Base-by-base conservation (phyloP, 345 rosid genomes). In the Pelargonium nanum region DNA sequence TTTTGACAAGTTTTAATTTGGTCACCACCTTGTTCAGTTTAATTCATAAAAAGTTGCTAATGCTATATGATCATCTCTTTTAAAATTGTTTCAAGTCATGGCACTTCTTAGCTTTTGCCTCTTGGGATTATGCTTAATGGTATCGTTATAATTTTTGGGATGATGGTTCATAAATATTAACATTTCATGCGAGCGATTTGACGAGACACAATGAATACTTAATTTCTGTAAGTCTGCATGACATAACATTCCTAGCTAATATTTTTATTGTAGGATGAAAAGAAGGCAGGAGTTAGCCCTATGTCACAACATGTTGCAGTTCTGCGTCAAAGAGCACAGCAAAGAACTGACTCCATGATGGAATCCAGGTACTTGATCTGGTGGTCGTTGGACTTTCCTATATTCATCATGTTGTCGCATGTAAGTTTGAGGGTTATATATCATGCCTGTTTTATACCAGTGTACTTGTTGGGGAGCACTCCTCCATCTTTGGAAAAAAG, bases 381-480 rank as follows among this genome's bases (percentile, higher is more conserved):
- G 54, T 65, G 20, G 48, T 66, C 58, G 6, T 30, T 66, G 20
- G 21, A 22, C 0, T 21, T 60, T 24, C 22, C 57, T 22, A 21
- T 54, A 28, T 54, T 21, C 52, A 22, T 64, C 30, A 24, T 57
- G 16, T 15, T 56, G 21, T 13, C n/a, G 8, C 56, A 0, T 24
- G 15, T 40, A 10, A 19, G 69, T 24, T 8, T 51, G 56, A 19
- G n/a, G 57, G 59, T 57, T 21, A 54, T 54, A n/a, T 66, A 51
- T 60, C 26, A 24, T 24, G 34, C 40, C 4, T 62, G 45, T 66
- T 56, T 63, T 69, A 69, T 72, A 5, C 55, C 84, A 93, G 99
- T 70, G 84, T 93, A 61, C 57, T 85, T 59, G 94, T 93, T 67
- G 99, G 96, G 45, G 95, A 89, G 70, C 72, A 67, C 61, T 74